Conservation (phyloP, 768 basidiomycete species). For the Boletus rubroflammeus region DNA sequence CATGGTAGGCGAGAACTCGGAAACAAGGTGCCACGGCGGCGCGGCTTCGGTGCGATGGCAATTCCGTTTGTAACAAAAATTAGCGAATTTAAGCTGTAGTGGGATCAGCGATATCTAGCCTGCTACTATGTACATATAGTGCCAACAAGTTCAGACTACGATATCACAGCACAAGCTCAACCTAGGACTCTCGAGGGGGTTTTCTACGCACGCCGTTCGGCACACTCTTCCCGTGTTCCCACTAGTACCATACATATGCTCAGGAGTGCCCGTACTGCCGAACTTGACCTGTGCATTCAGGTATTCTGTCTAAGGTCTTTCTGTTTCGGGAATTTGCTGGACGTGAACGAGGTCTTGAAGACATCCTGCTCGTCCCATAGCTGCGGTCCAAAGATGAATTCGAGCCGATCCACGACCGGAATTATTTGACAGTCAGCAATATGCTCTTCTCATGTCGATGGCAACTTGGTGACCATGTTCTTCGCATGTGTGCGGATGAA, state of each 20-base stretch:
- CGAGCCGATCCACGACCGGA: not conserved
- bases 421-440: not conserved
- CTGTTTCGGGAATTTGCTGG: not conserved
- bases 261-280: not conserved
- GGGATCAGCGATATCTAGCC: too few species aligned
- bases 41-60: not conserved
- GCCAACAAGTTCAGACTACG: too few species aligned
- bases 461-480: not conserved
- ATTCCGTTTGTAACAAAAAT: not conserved
- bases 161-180: too few species aligned
- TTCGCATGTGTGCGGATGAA: not conserved
- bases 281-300: not conserved
- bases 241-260: not conserved
- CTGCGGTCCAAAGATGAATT: not conserved
- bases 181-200: not conserved
- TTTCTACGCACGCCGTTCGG: not conserved
- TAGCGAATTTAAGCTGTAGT: too few species aligned
- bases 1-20: constrained; percentile 10
- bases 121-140: too few species aligned
- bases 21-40: too few species aligned
- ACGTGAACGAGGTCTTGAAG: not conserved
- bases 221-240: not conserved
- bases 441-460: not conserved
- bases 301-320: not conserved
- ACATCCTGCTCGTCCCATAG: not conserved